phyloP scores from a whole-genome alignment of 371 early-diverging fungal species.

The Smittium mucronatum region DNA sequence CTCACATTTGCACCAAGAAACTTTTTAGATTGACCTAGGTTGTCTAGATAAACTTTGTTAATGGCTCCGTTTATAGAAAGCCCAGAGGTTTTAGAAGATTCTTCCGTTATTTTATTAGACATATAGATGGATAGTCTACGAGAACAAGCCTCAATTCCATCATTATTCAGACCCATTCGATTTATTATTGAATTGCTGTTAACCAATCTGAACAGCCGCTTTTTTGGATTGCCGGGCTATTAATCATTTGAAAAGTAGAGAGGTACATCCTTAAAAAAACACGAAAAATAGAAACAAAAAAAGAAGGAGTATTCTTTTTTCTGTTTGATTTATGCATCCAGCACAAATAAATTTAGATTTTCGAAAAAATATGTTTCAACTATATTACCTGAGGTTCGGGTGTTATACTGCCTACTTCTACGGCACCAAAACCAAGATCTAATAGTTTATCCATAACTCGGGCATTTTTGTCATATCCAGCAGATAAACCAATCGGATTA shows the following conservation, averaged over 20 bases:
- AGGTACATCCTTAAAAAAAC: too few species aligned
- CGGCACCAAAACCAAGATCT: constrained; percentile 67
- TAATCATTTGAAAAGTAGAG: constrained; percentile 20
- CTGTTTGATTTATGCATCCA: too few species aligned
- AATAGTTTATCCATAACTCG: constrained; percentile 66
- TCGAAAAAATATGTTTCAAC: neutral
- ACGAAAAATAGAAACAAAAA: too few species aligned
- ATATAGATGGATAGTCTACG: constrained; percentile 47
- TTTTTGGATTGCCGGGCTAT: constrained; percentile 57
- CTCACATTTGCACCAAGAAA: constrained; percentile 71
- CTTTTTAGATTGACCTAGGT: constrained; percentile 20
- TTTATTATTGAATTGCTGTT: constrained; percentile 63
- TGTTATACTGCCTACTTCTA: constrained; percentile 74
- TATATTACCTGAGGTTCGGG: constrained; percentile 52
- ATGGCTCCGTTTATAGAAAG: constrained; percentile 19
- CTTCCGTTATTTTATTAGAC: constrained; percentile 41
- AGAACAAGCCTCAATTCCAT: constrained; percentile 45
- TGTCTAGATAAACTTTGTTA: neutral
- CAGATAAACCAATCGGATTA: constrained; percentile 73
- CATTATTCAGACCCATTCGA: constrained; percentile 79
- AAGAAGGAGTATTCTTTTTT: too few species aligned
- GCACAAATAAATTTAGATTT: neutral
- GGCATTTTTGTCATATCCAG: constrained; percentile 78
- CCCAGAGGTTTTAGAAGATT: constrained; percentile 29
- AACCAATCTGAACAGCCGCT: constrained; percentile 62